Percentiles rank a stretch among this genome's conserved stretches.
These are phyloP conservation scores for Acacia crassicarpa DNA, from an alignment of 306 rosid genomes.

Conservation along the genomic window DNA sequence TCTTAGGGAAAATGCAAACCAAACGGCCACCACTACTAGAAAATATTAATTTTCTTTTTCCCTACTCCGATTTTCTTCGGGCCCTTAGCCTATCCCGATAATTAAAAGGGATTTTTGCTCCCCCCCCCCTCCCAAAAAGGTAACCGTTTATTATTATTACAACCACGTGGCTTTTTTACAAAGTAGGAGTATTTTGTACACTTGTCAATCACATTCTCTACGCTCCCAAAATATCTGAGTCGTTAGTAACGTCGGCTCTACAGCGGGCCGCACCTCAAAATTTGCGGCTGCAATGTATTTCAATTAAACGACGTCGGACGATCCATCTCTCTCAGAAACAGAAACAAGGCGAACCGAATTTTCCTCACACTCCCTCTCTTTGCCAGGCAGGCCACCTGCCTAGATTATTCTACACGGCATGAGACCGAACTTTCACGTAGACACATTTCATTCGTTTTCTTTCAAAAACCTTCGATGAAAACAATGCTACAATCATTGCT, in stretches of 20 bases:
- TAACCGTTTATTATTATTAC: neutral
- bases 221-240: neutral
- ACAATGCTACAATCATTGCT: neutral
- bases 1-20: too few species aligned
- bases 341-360: neutral
- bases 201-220: neutral
- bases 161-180: neutral
- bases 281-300: neutral
- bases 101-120: too few species aligned
- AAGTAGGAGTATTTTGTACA: neutral
- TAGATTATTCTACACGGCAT: neutral
- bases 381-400: neutral
- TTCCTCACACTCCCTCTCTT: neutral
- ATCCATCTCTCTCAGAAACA: neutral
- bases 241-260: neutral
- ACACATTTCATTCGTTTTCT: neutral
- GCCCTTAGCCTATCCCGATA: too few species aligned
- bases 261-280: neutral
- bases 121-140: too few species aligned
- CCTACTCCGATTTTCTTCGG: too few species aligned
- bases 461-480: conserved; percentile 5
- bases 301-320: neutral
- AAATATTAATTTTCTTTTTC: too few species aligned
- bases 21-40: too few species aligned
- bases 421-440: neutral